Percentiles rank a stretch among this genome's conserved stretches.
Conservation (phyloP, 805 yeast species). For the Cyberlindnera amylophila region DNA sequence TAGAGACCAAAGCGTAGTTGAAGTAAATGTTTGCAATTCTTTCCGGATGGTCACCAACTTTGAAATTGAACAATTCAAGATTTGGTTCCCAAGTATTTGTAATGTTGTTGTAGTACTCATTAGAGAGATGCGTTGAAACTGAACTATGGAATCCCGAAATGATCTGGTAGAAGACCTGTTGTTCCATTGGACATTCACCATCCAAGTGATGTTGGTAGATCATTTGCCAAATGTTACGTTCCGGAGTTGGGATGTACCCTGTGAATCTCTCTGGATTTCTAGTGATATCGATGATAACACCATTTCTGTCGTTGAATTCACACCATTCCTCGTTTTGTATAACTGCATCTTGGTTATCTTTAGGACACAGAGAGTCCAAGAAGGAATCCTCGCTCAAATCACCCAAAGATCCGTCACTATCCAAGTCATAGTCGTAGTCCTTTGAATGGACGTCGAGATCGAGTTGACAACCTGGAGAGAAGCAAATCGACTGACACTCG, state of each 20-base stretch:
- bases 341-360: constrained; percentile 23
- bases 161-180: constrained; percentile 80
- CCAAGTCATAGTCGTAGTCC: constrained; percentile 25
- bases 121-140: constrained; percentile 86
- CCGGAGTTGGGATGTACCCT: constrained; percentile 91
- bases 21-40: constrained; percentile 86
- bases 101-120: constrained; percentile 68
- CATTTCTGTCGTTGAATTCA: constrained; percentile 61
- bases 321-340: constrained; percentile 59
- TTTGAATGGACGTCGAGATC: constrained; percentile 29
- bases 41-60: constrained; percentile 87
- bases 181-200: constrained; percentile 70
- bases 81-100: constrained; percentile 85
- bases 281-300: constrained; percentile 80
- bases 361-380: constrained; percentile 36
- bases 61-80: constrained; percentile 72
- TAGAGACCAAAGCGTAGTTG: constrained; percentile 83
- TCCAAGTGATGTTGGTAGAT: constrained; percentile 71
- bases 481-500: constrained; percentile 54
- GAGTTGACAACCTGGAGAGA: constrained; percentile 28
- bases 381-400: constrained; percentile 33
- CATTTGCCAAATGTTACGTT: constrained; percentile 88
- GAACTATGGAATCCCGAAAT: constrained; percentile 95
- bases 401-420: constrained; percentile 39
- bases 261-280: constrained; percentile 96